Evolutionary conservation across 2,329 filamentous ascomycete genomes (phyloP).

Genomic region (Tolypocladium nubicola): DNA sequence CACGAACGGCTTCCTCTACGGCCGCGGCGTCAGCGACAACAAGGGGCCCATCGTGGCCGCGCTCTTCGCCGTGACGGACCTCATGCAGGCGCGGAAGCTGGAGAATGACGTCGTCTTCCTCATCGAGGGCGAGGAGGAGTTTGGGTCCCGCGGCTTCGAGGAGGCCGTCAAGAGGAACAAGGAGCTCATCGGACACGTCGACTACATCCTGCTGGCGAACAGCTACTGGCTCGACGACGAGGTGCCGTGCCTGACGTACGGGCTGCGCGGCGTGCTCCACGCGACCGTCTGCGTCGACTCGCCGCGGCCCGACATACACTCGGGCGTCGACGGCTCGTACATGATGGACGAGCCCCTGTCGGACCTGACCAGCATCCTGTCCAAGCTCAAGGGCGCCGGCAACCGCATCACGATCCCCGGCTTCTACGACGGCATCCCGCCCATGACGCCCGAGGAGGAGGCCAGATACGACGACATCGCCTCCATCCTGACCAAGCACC

Average conservation of each 20-base stretch:
- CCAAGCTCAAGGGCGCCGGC: slow-evolving; percentile 68
- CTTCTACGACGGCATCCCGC: slow-evolving; percentile 79
- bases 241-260: slow-evolving; percentile 90
- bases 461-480: slow-evolving; percentile 78
- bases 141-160: slow-evolving; percentile 82
- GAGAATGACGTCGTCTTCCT: slow-evolving; percentile 86
- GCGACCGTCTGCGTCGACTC: slow-evolving; percentile 85
- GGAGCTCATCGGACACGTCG: slow-evolving; percentile 74
- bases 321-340: slow-evolving; percentile 89
- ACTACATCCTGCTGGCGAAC: slow-evolving; percentile 92
- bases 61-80: slow-evolving; percentile 82
- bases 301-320: slow-evolving; percentile 79
- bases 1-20: slow-evolving; percentile 86
- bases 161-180: slow-evolving; percentile 74
- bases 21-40: slow-evolving; percentile 93
- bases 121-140: slow-evolving; percentile 95
- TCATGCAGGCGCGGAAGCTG: slow-evolving; percentile 73
- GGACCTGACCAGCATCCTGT: slow-evolving; percentile 75
- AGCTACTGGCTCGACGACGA: slow-evolving; percentile 98
- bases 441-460: slow-evolving; percentile 65
- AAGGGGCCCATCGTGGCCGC: slow-evolving; percentile 94
- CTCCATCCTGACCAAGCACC: slow-evolving; percentile 60
- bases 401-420: slow-evolving; percentile 77
- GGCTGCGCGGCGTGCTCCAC: slow-evolving; percentile 85
- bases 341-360: slow-evolving; percentile 86